A percentile compares a stretch with the other conserved stretches of the same genome.
Conservation (phyloP, 1,139 yeast genomes). For the Saccharomyces hybrid region DNA sequence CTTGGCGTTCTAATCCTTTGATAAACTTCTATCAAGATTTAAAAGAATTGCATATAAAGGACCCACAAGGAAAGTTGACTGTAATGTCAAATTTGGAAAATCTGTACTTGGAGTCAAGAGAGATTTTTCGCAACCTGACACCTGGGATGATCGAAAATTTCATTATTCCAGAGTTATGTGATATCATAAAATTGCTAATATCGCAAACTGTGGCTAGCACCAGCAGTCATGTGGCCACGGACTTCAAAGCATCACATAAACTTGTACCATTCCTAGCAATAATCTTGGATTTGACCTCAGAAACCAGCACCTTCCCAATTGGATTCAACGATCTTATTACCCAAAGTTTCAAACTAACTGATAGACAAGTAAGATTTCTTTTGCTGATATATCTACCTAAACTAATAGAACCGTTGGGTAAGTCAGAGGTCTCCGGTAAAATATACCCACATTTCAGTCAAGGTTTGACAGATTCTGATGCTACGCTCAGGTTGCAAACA, state of each 20-base stretch:
- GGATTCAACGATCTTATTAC: conserved; percentile 58
- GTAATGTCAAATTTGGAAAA: conserved; percentile 23
- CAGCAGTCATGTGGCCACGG: not conserved
- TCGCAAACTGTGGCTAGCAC: conserved; percentile 16
- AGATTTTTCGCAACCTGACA: conserved; percentile 29
- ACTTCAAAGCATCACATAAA: conserved; percentile 26
- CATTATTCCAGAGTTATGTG: conserved; percentile 62
- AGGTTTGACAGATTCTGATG: conserved; percentile 82
- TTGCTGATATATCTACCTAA: conserved; percentile 57
- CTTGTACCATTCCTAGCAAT: conserved; percentile 23
- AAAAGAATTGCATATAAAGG: conserved; percentile 28
- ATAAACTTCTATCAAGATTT: conserved; percentile 21
- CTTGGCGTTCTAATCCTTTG: conserved; percentile 18
- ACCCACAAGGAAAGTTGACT: conserved; percentile 20
- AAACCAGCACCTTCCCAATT: conserved; percentile 34
- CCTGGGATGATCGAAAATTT: conserved; percentile 55
- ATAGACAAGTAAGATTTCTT: conserved; percentile 67
- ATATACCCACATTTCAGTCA: conserved; percentile 61
- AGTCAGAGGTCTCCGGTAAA: conserved; percentile 55
- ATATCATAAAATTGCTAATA: conserved; percentile 30
- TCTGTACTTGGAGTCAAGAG: conserved; percentile 16
- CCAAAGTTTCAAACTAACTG: conserved; percentile 56
- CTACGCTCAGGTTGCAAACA: conserved; percentile 72
- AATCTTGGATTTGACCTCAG: conserved; percentile 18
- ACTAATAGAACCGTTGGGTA: conserved; percentile 46